Evolutionary conservation across 345 rosid genomes (phyloP), one percentile per base, ranked within the genome.

Genomic region (Nephelium lappaceum): DNA sequence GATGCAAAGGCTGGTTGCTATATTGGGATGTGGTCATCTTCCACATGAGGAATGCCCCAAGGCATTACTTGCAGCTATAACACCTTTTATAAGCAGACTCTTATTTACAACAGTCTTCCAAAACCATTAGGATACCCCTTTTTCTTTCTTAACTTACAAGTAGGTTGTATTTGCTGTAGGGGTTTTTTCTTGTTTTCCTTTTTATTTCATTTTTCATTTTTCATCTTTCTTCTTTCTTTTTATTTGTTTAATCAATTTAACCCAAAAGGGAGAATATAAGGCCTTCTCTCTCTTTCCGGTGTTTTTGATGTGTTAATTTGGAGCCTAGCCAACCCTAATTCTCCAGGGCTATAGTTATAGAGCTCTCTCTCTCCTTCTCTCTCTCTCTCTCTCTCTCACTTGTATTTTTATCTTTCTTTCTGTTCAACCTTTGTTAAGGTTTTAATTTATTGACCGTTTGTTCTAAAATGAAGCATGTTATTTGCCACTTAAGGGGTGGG

Each of bases 31-130:
- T 51, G 99, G 99, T 41, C 99, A 95, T 85, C 94, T 95, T 81
- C 99, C 98, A 23, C 99, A 95, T 3, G 99, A 93, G 87, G 99
- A 95, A 87, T 90, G 97, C 88, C 98, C 99, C 39, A 89, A 91
- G 87, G 92, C 95, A 74, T 86, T 95, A 81, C 90, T 95, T 77
- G 98, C 98, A 60, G 98, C 95, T 1, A 83, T 93, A 63, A 81
- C 88, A 49, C 98, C 98, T 24, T 95, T 95, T 84, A 87, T 95
- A 51, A 87, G 85, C 85, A 89, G 93, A 82, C 84, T 95, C 78
- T 87, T 85, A 42, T 78, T 71, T 67, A 81, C 78, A 79, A 79
- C 88, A 74, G 89, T 90, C 80, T 70, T 85, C 81, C 86, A 86
- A 69, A 81, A 77, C 75, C 85, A 77, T 77, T 91, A 94, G 90